Conservation (phyloP, 805 yeast genomes). For the Schizosaccharomyces lindneri region DNA sequence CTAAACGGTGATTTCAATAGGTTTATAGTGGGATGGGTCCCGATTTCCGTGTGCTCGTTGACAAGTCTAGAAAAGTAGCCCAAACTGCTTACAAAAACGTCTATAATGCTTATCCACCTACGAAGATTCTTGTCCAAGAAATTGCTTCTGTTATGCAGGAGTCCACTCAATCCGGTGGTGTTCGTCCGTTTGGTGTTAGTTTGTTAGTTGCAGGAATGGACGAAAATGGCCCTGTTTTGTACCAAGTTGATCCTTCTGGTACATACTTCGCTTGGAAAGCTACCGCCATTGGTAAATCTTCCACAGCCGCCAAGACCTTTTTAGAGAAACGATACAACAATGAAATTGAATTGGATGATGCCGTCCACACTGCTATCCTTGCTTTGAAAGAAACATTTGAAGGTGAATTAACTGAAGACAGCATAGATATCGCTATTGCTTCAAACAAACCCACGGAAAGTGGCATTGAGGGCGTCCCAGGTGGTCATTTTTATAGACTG, state of each 20-base stretch:
- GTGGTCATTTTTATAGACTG: slow-evolving; percentile 74
- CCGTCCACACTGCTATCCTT: slow-evolving; percentile 81
- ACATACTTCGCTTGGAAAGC: slow-evolving; percentile 98
- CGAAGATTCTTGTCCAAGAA: slow-evolving; percentile 76
- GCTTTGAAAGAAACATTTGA: slow-evolving; percentile 91
- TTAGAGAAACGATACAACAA: slow-evolving; percentile 96
- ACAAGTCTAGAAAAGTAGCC: slow-evolving; percentile 76
- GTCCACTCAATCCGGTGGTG: slow-evolving; percentile 96
- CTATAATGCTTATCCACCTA: slow-evolving; percentile 93
- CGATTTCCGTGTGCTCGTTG: slow-evolving; percentile 82
- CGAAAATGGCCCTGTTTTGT: slow-evolving; percentile 29
- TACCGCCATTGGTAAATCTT: slow-evolving; percentile 92
- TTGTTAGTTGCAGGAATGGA: slow-evolving; percentile 85
- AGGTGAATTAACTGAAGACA: slow-evolving; percentile 92
- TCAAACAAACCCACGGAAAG: slow-evolving; percentile 45
- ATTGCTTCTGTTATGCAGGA: slow-evolving; percentile 94
- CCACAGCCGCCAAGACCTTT: slow-evolving; percentile 89
- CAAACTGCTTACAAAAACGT: slow-evolving; percentile 81
- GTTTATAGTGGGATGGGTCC: slow-evolving; percentile 94
- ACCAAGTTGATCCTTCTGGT: slow-evolving; percentile 96
- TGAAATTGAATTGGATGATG: slow-evolving; percentile 90
- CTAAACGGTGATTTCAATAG: neutral
- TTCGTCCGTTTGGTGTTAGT: slow-evolving; percentile 95
- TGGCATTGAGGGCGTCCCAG: slow-evolving; percentile 53
- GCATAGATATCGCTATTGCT: slow-evolving; percentile 73